Base-by-base conservation (phyloP, 768 basidiomycete genomes). In the Suillus tomentosus region DNA sequence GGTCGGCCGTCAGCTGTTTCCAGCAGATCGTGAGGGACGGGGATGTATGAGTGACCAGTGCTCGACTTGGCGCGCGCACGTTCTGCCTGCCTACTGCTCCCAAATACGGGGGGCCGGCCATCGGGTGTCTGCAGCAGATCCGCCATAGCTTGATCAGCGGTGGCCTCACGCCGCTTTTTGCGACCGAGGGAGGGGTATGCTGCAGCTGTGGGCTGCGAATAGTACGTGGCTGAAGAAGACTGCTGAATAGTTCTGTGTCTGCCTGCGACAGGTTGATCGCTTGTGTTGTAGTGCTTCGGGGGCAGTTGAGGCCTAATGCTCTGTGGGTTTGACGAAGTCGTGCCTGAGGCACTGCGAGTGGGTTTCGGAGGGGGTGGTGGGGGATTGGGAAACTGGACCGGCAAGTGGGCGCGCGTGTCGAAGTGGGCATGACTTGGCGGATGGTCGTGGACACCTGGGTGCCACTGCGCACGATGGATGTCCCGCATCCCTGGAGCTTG, bases 321-420 rank as follows among this genome's bases (percentile, higher is more conserved):
- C 40, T 15, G 15, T 42, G 14, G 6, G 31, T 58, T 55, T n/a
- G 60, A 50, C 11, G 63, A 62, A 22, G 40, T 62, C 11, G 62
- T 9, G 14, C 59, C 51, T 19, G 61, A 34, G 11, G 36, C 65
- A 31, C 27, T 54, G 34, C 56, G 65, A 0, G 57, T 27, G 31
- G 51, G 62, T 13, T 43, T 39, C 8, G 68, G 68, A 39, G 64
- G 65, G 22, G 53, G 60, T 6, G n/a, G n/a, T 9, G 63, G 63
- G 1, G 66, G 56, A 42, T 19, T 19, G 3, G 67, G 68, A 60
- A 65, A 67, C n/a, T 31, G 19, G 17, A 63, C 62, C 14, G 53
- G 60, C n/a, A 66, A 40, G 51, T 67, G 55, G 11, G 11, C 8
- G 22, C 45, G 47, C 0, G 64, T 40, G 22, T 56, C 43, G n/a